Conservation (phyloP, 169 alveolate species). For the Plasmodium gallinaceum region DNA sequence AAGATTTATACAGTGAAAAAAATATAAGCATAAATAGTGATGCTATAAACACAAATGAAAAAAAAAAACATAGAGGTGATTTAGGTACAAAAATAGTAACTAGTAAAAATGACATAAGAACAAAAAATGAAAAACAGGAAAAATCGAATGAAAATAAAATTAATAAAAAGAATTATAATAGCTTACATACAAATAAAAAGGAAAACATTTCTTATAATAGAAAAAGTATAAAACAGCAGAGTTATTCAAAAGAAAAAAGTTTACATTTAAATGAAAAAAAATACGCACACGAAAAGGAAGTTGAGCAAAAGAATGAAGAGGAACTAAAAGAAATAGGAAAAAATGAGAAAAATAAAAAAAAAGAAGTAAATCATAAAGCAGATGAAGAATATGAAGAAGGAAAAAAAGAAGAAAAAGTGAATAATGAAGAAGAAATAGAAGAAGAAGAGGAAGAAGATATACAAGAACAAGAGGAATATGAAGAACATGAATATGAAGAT, state of each 20-base stretch:
- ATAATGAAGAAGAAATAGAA: background rate
- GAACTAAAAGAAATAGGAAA: background rate
- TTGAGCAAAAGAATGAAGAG: background rate
- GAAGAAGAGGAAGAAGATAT: constrained; percentile 16
- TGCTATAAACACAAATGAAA: constrained; percentile 15
- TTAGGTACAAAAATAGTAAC: background rate
- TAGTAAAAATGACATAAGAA: background rate
- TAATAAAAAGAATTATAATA: background rate
- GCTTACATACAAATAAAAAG: background rate
- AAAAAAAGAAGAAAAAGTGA: background rate
- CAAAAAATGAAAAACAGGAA: constrained; percentile 10
- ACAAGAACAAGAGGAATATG: background rate
- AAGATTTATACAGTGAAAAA: constrained; percentile 7
- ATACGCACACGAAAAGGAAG: background rate
- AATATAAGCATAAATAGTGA: background rate
- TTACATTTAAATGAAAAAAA: background rate
- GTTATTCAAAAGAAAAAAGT: background rate
- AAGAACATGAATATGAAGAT: background rate
- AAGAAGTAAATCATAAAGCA: background rate
- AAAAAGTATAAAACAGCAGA: background rate
- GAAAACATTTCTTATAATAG: background rate
- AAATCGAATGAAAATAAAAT: constrained; percentile 3
- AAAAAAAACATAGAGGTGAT: background rate
- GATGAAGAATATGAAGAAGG: constrained; percentile 8
- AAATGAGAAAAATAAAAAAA: background rate